These are phyloP conservation scores for Mycena crocata DNA, from an alignment of 768 basidiomycete species.

Conservation along the genomic window DNA sequence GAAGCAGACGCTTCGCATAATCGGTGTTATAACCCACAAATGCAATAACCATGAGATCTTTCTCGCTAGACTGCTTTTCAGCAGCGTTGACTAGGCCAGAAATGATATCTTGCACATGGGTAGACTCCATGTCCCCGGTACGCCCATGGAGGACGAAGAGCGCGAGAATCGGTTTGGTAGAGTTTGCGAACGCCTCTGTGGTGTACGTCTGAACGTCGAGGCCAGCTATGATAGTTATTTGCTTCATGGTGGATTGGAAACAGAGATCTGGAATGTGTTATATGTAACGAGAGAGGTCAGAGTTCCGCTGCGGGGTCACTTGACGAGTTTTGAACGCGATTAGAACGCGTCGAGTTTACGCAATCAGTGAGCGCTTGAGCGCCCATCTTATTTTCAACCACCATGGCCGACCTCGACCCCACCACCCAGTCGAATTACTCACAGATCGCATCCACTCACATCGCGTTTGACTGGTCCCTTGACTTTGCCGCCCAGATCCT, in stretches of 20 bases:
- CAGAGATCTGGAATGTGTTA: too few relatives aligned
- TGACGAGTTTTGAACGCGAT: neutral
- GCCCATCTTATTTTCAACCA: too few relatives aligned
- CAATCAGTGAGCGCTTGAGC: too few relatives aligned
- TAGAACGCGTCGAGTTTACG: neutral
- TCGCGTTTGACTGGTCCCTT: conserved; percentile 82
- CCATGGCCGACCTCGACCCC: conserved; percentile 56
- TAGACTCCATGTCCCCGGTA: conserved; percentile 39
- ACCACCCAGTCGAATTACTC: conserved; percentile 87
- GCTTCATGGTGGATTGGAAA: conserved; percentile 7
- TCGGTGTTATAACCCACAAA: conserved; percentile 45
- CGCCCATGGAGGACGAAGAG: conserved; percentile 61
- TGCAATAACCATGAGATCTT: conserved; percentile 50
- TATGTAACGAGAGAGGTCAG: too few relatives aligned
- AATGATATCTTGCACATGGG: conserved; percentile 39
- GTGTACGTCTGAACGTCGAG: conserved; percentile 50
- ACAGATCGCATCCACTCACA: conserved; percentile 71
- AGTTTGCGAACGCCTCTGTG: conserved; percentile 25
- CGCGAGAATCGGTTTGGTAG: conserved; percentile 44
- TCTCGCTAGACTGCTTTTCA: conserved; percentile 23
- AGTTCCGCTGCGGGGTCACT: too few relatives aligned
- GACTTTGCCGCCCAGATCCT: conserved; percentile 76
- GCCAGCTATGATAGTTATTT: conserved; percentile 48
- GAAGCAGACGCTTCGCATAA: neutral
- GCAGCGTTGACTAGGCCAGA: conserved; percentile 40